Conservation (phyloP, 2,329 filamentous ascomycete species). For the Claviceps arundinis region DNA sequence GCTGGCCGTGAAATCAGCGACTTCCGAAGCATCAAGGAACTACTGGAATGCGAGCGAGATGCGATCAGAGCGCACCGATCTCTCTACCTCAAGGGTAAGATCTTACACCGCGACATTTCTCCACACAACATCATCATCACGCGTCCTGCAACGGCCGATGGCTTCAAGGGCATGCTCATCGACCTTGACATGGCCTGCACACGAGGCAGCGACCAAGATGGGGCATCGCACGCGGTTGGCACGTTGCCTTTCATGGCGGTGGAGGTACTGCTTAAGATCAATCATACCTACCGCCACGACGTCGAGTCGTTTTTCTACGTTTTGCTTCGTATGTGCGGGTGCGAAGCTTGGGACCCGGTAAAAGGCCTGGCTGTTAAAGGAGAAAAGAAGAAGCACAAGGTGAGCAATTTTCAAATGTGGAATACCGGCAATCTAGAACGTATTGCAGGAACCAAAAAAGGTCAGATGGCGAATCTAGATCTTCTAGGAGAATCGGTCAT, state of each 20-base stretch:
- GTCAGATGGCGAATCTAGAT: not conserved
- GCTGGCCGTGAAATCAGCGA: conserved; percentile 4
- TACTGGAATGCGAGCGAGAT: conserved; percentile 3
- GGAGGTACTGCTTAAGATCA: conserved; percentile 16
- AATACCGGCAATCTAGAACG: too few species aligned
- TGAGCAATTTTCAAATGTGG: too few species aligned
- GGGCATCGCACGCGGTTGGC: conserved; percentile 14
- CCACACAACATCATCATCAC: conserved; percentile 4
- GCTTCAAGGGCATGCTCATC: conserved; percentile 14
- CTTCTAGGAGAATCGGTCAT: conserved; percentile 1
- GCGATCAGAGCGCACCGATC: conserved; percentile 4
- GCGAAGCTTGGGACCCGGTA: conserved; percentile 1
- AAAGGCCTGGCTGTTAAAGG: conserved; percentile 1
- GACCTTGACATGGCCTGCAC: conserved; percentile 10
- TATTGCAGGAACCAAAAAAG: too few species aligned
- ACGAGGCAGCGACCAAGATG: conserved; percentile 10
- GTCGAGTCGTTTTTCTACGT: conserved; percentile 8
- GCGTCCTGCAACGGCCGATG: conserved; percentile 4
- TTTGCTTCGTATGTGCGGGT: conserved; percentile 9
- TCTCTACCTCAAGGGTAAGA: conserved; percentile 1
- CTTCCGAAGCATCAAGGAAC: not conserved
- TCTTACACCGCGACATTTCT: conserved; percentile 5
- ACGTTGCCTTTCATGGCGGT: conserved; percentile 22
- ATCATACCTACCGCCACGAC: conserved; percentile 13
- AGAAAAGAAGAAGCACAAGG: too few species aligned